Evolutionary conservation across 1,284 basidiomycete species (phyloP), one percentile per base, ranked within the genome.

Genomic region (Serendipita sp.): DNA sequence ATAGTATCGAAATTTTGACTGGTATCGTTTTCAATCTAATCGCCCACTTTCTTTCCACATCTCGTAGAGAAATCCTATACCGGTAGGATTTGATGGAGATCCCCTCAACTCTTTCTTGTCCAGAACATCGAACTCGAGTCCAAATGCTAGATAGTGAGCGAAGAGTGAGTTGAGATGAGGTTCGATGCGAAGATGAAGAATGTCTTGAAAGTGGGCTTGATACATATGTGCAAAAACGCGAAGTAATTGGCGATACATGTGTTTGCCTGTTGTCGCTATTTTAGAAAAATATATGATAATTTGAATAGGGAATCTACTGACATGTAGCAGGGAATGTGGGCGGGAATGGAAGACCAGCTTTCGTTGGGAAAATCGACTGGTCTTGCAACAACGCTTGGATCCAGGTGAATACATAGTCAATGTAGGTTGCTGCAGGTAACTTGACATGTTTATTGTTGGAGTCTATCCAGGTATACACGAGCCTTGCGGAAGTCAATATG

Each of bases 401-500:
- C 94, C 94, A 98, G 10, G 92, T 94, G 90, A 98, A 94, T 67
- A 98, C 94, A 73, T 95, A 99, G 77, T 99, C 95, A 67, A 98
- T 94, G 75, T 99, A 98, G 30, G 93, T 95, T 3, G 95, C 91
- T 2, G 95, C 95, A 13, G 95, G 88, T 0, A 99, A 79, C 68
- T 95, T 85, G 45, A 98, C 91, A 68, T 88, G 89, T 72, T 94
- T 94, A 63, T 93, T 88, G 73, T 91, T 91, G 70, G 91, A 87
- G 75, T 97, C 96, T 69, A 96, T 90, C 95, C 95, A 99, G 2
- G 93, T 94, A 75, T 98, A 99, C 74, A 90, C 95, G 71, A 98
- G 80, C 63, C 93, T 94, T 71, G 53, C 65, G 32, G 61, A 15
- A 4, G 15, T 55, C 49, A 60, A 32, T 34, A 10, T 30, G 12